Conservation (phyloP, 2,329 filamentous ascomycete genomes). For the Salinomyces thailandicus region DNA sequence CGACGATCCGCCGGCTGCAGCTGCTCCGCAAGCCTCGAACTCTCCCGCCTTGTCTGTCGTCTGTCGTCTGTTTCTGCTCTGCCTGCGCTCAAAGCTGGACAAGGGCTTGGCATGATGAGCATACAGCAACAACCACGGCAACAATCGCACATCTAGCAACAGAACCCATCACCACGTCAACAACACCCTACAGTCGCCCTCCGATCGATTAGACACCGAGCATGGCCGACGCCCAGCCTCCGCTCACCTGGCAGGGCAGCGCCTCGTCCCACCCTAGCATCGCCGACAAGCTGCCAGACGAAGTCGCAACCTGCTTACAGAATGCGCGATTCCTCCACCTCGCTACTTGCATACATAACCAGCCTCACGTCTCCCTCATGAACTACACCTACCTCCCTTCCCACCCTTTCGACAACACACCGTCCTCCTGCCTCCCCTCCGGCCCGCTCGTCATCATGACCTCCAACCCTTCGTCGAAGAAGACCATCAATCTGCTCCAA, state of each 20-base stretch:
- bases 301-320: slow-evolving; percentile 83
- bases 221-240: slow-evolving; percentile 10
- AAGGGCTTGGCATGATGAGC: too few species aligned
- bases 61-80: too few species aligned
- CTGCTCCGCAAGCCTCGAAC: too few species aligned
- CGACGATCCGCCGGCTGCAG: too few species aligned
- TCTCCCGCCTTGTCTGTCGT: too few species aligned
- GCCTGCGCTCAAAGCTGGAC: too few species aligned
- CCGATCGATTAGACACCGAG: too few species aligned
- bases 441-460: slow-evolving; percentile 73
- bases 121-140: too few species aligned
- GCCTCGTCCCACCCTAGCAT: slow-evolving; percentile 61
- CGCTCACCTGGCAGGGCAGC: slow-evolving; percentile 37
- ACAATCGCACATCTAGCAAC: slow-evolving; percentile 1
- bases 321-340: slow-evolving; percentile 96
- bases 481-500: slow-evolving; percentile 67
- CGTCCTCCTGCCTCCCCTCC: slow-evolving; percentile 45
- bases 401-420: slow-evolving; percentile 38
- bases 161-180: neutral
- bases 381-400: slow-evolving; percentile 91
- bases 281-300: slow-evolving; percentile 61
- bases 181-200: neutral
- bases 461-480: slow-evolving; percentile 66
- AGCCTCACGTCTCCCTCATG: slow-evolving; percentile 92
- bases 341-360: slow-evolving; percentile 73